These are phyloP conservation scores for Penicillium lividum DNA, from an alignment of 495 filamentous ascomycete species.

Conservation along the genomic window DNA sequence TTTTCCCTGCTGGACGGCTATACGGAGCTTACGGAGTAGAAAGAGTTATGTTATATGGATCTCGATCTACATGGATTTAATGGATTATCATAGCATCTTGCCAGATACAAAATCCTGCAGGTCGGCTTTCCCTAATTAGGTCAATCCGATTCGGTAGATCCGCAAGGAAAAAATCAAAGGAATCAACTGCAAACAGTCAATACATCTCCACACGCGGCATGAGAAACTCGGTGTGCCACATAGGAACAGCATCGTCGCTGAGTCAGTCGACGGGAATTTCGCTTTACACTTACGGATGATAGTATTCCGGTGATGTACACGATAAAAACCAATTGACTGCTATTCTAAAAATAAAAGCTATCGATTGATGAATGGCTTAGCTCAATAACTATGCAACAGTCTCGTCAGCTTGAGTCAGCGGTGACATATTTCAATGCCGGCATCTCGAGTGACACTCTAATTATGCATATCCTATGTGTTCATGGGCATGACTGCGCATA, in stretches of 20 bases:
- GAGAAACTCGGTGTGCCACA: constrained; percentile 14
- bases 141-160: constrained; percentile 16
- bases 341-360: not conserved
- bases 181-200: not conserved
- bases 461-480: not conserved
- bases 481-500: not conserved
- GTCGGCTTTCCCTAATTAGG: constrained; percentile 20
- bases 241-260: constrained; percentile 14
- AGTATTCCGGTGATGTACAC: not conserved
- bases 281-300: not conserved
- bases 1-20: not conserved
- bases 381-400: not conserved
- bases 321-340: not conserved
- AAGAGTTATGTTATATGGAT: not conserved
- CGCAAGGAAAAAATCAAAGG: not conserved
- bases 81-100: not conserved
- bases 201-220: constrained; percentile 3
- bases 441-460: not conserved
- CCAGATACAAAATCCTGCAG: not conserved
- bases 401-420: not conserved
- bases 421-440: not conserved
- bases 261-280: constrained; percentile 2
- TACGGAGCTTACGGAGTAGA: not conserved
- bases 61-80: constrained; percentile 1
- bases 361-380: not conserved